Conservation (phyloP, 495 filamentous ascomycete genomes). For the Aspergillus homomorphus region DNA sequence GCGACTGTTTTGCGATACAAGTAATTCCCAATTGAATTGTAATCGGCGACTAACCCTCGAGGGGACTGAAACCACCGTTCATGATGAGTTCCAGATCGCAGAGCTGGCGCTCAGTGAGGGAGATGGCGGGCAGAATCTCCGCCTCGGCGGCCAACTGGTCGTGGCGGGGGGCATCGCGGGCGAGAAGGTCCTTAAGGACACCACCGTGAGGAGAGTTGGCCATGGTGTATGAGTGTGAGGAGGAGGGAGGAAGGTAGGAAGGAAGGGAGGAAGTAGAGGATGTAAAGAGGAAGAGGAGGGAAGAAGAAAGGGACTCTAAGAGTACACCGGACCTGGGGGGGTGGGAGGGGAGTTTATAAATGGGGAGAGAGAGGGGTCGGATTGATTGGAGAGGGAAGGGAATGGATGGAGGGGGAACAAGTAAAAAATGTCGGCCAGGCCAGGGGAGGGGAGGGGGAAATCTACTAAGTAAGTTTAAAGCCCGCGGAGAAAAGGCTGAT, state of each 20-base stretch:
- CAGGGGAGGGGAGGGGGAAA: slow-evolving; percentile 10
- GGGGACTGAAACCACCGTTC: slow-evolving; percentile 93
- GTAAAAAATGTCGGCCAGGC: too few relatives aligned
- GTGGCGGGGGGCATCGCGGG: slow-evolving; percentile 79
- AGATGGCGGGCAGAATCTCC: slow-evolving; percentile 78
- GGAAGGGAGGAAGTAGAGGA: slow-evolving; percentile 12
- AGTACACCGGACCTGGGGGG: slow-evolving; percentile 12
- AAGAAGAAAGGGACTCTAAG: slow-evolving; percentile 65
- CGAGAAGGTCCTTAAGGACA: slow-evolving; percentile 93
- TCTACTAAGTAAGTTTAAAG: not conserved
- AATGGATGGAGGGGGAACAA: slow-evolving; percentile 3
- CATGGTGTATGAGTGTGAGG: slow-evolving; percentile 40
- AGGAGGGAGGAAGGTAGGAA: slow-evolving; percentile 11
- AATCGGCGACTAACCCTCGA: slow-evolving; percentile 70
- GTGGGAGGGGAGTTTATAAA: slow-evolving; percentile 9
- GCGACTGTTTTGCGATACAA: not conserved
- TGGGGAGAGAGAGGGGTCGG: slow-evolving; percentile 8
- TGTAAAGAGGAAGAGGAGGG: slow-evolving; percentile 14
- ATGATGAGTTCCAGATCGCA: slow-evolving; percentile 96
- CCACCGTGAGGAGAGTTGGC: slow-evolving; percentile 91
- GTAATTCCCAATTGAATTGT: not conserved
- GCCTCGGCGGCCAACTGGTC: slow-evolving; percentile 76
- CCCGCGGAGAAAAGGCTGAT: slow-evolving; percentile 11
- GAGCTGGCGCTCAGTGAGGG: slow-evolving; percentile 87
- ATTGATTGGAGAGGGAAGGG: not conserved